These are phyloP conservation scores for Volutella citrinella DNA, from an alignment of 2,329 filamentous ascomycete species.

Conservation along the genomic window DNA sequence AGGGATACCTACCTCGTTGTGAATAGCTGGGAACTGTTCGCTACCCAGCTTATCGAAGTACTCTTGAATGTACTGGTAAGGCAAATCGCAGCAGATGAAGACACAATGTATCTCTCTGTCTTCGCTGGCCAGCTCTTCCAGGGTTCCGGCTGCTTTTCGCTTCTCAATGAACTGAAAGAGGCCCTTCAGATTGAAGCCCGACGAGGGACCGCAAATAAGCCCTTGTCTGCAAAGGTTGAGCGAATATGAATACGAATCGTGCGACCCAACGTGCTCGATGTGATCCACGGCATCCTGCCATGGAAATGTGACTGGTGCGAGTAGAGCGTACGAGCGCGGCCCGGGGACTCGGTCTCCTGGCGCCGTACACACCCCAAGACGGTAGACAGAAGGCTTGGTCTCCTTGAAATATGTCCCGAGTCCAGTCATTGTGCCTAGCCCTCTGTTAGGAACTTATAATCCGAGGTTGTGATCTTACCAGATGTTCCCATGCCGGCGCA, in stretches of 20 bases:
- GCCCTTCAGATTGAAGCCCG: conserved; percentile 55
- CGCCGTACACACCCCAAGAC: conserved; percentile 51
- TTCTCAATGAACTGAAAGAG: conserved; percentile 48
- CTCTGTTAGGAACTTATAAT: not conserved
- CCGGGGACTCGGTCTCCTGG: conserved; percentile 57
- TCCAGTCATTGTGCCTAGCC: conserved; percentile 44
- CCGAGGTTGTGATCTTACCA: conserved; percentile 37
- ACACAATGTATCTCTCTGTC: conserved; percentile 50
- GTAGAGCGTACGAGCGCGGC: conserved; percentile 49
- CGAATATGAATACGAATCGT: conserved; percentile 51
- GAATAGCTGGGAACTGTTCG: conserved; percentile 47
- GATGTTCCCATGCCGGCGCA: conserved; percentile 58
- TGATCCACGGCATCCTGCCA: conserved; percentile 54
- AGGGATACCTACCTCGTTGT: conserved; percentile 41
- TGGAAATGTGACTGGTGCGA: conserved; percentile 52
- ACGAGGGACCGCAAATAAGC: conserved; percentile 58
- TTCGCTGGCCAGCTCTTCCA: conserved; percentile 41
- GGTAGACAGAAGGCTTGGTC: conserved; percentile 44
- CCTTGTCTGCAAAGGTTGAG: conserved; percentile 55
- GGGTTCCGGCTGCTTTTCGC: conserved; percentile 41
- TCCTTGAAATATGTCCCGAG: conserved; percentile 49
- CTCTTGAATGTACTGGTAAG: conserved; percentile 60
- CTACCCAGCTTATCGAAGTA: conserved; percentile 56
- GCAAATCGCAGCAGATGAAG: conserved; percentile 61
- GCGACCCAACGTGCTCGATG: conserved; percentile 54